phyloP scores from a whole-genome alignment of 352 stramenopile genomes.

The Pythium sukuiense region DNA sequence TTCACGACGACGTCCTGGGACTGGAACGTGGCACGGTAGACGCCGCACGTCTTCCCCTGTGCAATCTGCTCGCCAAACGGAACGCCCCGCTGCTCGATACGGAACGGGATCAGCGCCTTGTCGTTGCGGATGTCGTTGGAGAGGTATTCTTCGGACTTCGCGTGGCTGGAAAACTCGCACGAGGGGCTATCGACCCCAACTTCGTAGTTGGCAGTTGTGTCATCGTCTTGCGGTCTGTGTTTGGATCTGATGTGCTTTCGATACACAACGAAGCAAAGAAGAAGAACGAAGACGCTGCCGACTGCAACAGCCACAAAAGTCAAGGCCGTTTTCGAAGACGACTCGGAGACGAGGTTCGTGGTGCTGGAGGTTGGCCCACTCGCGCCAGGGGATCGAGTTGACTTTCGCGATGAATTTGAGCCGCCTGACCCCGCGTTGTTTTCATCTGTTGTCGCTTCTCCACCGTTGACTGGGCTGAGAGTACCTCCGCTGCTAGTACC shows the following conservation, averaged over 20 bases:
- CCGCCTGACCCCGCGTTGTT: background rate
- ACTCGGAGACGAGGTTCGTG: background rate
- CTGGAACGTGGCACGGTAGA: constrained; percentile 12
- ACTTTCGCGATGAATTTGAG: background rate
- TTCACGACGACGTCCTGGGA: constrained; percentile 23
- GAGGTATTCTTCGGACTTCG: background rate
- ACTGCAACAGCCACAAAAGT: background rate
- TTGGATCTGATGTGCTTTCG: background rate
- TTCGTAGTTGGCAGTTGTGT: too few species aligned
- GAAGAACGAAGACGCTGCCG: background rate
- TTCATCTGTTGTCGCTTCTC: background rate
- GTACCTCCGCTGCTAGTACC: background rate
- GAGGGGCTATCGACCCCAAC: too few species aligned
- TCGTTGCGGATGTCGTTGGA: constrained; percentile 31
- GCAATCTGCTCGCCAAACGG: constrained; percentile 13
- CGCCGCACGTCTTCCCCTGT: constrained; percentile 19
- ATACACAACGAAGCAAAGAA: background rate
- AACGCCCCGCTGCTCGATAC: constrained; percentile 14
- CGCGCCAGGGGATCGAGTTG: background rate
- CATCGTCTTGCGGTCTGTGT: background rate
- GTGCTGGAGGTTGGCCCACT: background rate
- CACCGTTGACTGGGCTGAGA: background rate
- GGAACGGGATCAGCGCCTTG: constrained; percentile 17
- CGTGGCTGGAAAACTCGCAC: background rate
- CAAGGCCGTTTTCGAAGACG: background rate